Evolutionary conservation across 2,329 filamentous ascomycete genomes (phyloP).

Genomic region (Aspergillus carbonarius): DNA sequence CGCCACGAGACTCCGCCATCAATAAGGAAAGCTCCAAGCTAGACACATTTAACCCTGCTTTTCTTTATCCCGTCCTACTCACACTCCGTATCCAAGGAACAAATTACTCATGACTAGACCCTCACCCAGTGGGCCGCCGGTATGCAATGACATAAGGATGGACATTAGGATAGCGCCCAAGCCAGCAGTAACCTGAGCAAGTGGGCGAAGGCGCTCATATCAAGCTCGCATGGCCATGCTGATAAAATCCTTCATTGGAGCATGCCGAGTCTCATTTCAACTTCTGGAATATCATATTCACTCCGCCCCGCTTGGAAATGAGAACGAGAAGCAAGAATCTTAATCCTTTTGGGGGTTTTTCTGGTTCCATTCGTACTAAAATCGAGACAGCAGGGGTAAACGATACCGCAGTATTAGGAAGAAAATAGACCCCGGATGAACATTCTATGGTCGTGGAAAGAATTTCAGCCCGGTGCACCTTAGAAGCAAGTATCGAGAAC

Average conservation of each 20-base stretch:
- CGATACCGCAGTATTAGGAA: conserved; percentile 23
- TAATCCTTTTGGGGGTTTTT: conserved; percentile 23
- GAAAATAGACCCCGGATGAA: conserved; percentile 20
- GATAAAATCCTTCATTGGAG: background rate
- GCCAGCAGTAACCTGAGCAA: background rate
- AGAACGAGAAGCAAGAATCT: conserved; percentile 2
- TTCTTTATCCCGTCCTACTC: background rate
- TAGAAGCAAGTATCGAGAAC: conserved; percentile 30
- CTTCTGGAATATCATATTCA: conserved; percentile 2
- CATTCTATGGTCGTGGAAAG: conserved; percentile 36
- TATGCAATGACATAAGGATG: background rate
- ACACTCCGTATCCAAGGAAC: background rate
- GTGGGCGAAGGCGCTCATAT: background rate
- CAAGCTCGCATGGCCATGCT: conserved; percentile 3
- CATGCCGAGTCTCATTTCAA: conserved; percentile 12
- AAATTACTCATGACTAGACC: background rate
- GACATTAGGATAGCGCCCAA: background rate
- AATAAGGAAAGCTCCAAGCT: background rate
- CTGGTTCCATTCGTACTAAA: conserved; percentile 32
- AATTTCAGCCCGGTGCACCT: conserved; percentile 30
- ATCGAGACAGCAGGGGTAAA: conserved; percentile 18
- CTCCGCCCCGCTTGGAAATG: conserved; percentile 9
- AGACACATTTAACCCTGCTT: background rate
- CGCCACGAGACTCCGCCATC: background rate
- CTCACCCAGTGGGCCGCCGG: background rate